phyloP scores from a whole-genome alignment of 176 grass and related monocot species.

The Musa schizocarpa region DNA sequence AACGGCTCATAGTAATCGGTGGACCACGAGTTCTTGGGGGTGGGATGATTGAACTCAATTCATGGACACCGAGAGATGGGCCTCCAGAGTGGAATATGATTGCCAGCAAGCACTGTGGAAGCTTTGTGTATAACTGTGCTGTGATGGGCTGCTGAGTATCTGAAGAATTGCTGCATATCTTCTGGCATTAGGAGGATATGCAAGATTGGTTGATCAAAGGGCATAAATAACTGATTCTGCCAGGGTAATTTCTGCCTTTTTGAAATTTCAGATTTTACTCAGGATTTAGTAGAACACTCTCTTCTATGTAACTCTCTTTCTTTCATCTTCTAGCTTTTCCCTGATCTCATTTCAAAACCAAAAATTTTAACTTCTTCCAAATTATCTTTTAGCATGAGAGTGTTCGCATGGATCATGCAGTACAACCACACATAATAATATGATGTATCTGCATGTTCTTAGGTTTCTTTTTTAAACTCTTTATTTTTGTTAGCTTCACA shows the following conservation, averaged over 20 bases:
- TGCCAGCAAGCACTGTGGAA: constrained; percentile 68
- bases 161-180: constrained; percentile 8
- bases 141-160: constrained; percentile 88
- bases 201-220: constrained; percentile 48
- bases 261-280: constrained; percentile 58
- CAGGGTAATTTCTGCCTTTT: constrained; percentile 60
- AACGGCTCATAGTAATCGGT: constrained; percentile 83
- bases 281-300: constrained; percentile 40
- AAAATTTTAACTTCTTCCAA: constrained; percentile 26
- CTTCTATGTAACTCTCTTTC: constrained; percentile 24
- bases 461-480: constrained; percentile 11
- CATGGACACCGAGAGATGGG: constrained; percentile 67
- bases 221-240: constrained; percentile 63
- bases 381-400: constrained; percentile 33
- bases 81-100: constrained; percentile 88
- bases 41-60: constrained; percentile 92
- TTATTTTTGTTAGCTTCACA: constrained; percentile 18
- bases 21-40: constrained; percentile 74
- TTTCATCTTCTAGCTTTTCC: constrained; percentile 24
- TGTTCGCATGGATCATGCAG: constrained; percentile 34
- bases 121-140: constrained; percentile 97
- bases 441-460: constrained; percentile 35
- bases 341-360: constrained; percentile 33
- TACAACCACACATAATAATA: constrained; percentile 32
- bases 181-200: constrained; percentile 30